Base-by-base conservation (phyloP, 192 early-diverging fungal genomes). In the Coemansia sp. region DNA sequence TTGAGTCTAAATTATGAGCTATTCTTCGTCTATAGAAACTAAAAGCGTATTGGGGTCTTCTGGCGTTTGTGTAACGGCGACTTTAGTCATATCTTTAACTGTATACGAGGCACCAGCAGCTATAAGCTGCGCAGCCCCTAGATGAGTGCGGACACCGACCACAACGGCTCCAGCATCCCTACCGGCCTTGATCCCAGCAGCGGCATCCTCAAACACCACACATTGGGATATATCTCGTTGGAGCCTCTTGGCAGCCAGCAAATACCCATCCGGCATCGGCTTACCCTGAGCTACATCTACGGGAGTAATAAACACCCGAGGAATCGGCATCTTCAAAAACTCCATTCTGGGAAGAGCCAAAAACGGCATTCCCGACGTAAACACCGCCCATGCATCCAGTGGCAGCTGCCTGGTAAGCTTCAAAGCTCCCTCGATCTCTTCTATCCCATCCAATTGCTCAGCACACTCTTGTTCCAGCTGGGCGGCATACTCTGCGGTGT, bases 201-300 rank as follows among this genome's bases (percentile, higher is more conserved):
- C 33, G 3, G 33, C 33, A 35, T 35, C 33, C 33, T 35, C 33
- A 35, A 73, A 73, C 5, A 73, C 71, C 14, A 73, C 39, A 9
- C 71, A 73, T 2, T 45, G 2, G 6, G 6, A 19, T 0, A 53
- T 5, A 14, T 73, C 52, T 6, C 37, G 14, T 13, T 56, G 51
- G 40, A 67, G 36, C 13, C 20, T 31, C 43, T 42, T 37, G 0
- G 71, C 71, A 5, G 64, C 71, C 38, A 37, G n/a, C 1, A 62
- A 16, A 31, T 67, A 73, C 10, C 64, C 64, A 31, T 73, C 71
- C 2, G 71, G 64, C 35, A 51, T 15, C 3, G 71, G 71, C 30
- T 73, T 73, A 2, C 71, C 71, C 2, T 37, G 43, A 2, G 43
- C 19, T 15, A 73, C 35, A 15, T 73, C 60, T 5, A 23, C 50